These are phyloP conservation scores for Trypanosomatidae sp. DNA, from an alignment of 208 protist genomes.

Conservation along the genomic window DNA sequence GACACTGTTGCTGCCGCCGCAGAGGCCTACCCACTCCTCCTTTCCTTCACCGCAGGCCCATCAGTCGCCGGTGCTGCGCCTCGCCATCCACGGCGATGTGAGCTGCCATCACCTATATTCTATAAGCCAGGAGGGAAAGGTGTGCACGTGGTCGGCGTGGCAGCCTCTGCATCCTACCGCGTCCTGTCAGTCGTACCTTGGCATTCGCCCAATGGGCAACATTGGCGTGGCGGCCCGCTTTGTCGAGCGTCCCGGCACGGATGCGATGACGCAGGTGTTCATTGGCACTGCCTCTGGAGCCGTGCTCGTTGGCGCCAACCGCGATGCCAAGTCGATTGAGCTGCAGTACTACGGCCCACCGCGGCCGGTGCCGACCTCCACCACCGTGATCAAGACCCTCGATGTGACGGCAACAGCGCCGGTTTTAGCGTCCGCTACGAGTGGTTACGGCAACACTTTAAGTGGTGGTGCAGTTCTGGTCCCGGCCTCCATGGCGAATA, in stretches of 20 bases:
- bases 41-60: constrained; percentile 72
- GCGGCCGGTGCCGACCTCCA: constrained; percentile 11
- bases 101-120: constrained; percentile 69
- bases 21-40: constrained; percentile 39
- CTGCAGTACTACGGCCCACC: constrained; percentile 32
- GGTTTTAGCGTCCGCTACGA: not conserved
- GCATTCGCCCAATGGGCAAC: constrained; percentile 43
- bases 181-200: constrained; percentile 39
- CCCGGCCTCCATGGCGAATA: too few relatives aligned
- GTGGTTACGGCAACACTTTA: not conserved
- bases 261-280: constrained; percentile 67
- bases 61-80: constrained; percentile 43
- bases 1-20: constrained; percentile 35
- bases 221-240: constrained; percentile 48
- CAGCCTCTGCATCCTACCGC: constrained; percentile 38
- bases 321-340: constrained; percentile 56
- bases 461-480: not conserved
- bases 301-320: constrained; percentile 50
- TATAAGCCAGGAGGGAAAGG: constrained; percentile 64
- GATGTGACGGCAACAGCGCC: constrained; percentile 16
- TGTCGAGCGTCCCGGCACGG: constrained; percentile 38
- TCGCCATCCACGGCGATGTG: constrained; percentile 61
- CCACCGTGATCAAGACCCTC: constrained; percentile 25
- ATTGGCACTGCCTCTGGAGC: constrained; percentile 59
- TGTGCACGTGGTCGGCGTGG: constrained; percentile 61